phyloP scores from a whole-genome alignment of 2,329 filamentous ascomycete species.

The Stachybotrys elegans region DNA sequence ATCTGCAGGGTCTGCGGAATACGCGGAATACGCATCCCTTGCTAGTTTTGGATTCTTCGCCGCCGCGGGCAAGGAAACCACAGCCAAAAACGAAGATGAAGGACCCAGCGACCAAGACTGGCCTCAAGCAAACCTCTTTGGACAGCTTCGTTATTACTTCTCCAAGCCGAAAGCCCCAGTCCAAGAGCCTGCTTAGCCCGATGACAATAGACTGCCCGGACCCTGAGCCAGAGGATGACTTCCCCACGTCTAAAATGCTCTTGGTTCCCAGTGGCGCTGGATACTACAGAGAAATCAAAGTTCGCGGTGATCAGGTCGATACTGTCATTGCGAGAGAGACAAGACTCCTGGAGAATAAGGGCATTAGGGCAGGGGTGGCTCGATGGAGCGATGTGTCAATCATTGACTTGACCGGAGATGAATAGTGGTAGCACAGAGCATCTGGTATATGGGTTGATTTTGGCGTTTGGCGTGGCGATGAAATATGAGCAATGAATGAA shows the following conservation, averaged over 20 bases:
- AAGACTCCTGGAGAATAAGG: constrained; percentile 8
- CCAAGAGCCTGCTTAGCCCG: constrained; percentile 35
- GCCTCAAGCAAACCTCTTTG: constrained; percentile 28
- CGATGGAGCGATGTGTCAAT: constrained; percentile 27
- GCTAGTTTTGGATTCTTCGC: too few relatives aligned
- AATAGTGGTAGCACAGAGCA: too few relatives aligned
- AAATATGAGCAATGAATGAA: too few relatives aligned
- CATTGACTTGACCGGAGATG: constrained; percentile 27
- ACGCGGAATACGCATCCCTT: too few relatives aligned
- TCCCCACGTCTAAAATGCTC: too few relatives aligned
- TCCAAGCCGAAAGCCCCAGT: background rate
- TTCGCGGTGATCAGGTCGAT: constrained; percentile 19
- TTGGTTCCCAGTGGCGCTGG: constrained; percentile 30
- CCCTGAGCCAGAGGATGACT: too few relatives aligned
- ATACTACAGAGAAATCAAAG: constrained; percentile 30
- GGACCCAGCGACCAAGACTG: constrained; percentile 7
- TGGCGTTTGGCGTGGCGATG: too few relatives aligned
- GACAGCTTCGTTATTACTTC: constrained; percentile 10
- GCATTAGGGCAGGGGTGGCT: constrained; percentile 11
- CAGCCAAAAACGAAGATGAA: background rate
- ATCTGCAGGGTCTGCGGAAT: too few relatives aligned
- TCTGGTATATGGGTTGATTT: too few relatives aligned
- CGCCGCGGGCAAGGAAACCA: background rate
- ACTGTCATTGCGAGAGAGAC: constrained; percentile 16
- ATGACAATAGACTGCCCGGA: too few relatives aligned